These are phyloP conservation scores for Candida gorgasii DNA, from an alignment of 805 yeast genomes.

Conservation along the genomic window DNA sequence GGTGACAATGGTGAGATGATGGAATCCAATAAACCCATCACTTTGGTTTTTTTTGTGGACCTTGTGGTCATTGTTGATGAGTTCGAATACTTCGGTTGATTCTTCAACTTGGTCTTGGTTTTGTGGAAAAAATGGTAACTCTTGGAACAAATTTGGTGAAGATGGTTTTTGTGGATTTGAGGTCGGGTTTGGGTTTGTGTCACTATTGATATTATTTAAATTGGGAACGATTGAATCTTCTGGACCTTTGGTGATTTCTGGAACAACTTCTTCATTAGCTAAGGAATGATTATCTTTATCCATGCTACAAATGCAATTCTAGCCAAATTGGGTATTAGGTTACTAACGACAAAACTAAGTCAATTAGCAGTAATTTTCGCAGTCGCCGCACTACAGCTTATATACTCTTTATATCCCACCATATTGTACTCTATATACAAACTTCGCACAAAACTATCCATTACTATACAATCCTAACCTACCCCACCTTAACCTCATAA, in stretches of 20 bases:
- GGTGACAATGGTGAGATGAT: constrained; percentile 68
- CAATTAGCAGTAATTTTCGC: no score
- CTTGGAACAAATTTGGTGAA: neutral
- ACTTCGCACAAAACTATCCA: no score
- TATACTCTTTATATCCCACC: no score
- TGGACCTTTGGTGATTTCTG: no score
- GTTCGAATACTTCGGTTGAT: constrained; percentile 15
- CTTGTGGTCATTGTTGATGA: constrained; percentile 21
- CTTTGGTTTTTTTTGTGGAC: constrained; percentile 17
- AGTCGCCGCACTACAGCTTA: no score
- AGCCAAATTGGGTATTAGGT: constrained; percentile 2
- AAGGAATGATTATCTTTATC: neutral
- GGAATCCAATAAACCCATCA: constrained; percentile 51
- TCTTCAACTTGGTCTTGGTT: constrained; percentile 1
- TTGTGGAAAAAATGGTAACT: constrained; percentile 7
- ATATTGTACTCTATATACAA: no score
- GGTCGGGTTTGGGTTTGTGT: constrained; percentile 1
- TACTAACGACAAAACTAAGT: no score
- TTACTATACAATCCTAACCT: no score
- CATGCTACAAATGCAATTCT: neutral
- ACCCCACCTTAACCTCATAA: no score
- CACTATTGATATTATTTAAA: no score
- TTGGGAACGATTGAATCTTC: no score
- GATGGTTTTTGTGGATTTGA: neutral
- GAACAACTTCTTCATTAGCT: no score